Base-by-base conservation (phyloP, 495 filamentous ascomycete genomes). In the Paragyromitra xinjiangensis region DNA sequence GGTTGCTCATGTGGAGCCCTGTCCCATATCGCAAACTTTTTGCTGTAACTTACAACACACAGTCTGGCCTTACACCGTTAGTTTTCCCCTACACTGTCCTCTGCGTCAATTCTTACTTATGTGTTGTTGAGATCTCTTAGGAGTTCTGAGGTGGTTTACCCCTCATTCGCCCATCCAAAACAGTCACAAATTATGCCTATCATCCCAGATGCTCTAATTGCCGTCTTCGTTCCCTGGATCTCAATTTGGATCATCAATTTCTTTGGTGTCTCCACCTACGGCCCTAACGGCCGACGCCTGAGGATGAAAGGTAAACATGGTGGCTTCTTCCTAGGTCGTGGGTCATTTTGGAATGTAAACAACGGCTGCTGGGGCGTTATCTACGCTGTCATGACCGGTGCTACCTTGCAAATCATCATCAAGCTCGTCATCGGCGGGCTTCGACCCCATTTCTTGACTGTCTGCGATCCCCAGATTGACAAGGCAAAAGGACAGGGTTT, bases 131-230 rank as follows among this genome's bases (percentile, higher is more conserved):
- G 44, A 51, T 14, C 37, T 2, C 16, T 12, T n/a, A 80, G 77
- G 16, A 55, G 24, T 50, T 70, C 78, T 71, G 85, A 89, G 73
- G 82, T 91, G 14, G 86, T 91, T 53, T 88, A 88, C 74, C 89
- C 89, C 0, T 78, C 89, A 65, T 88, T 91, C 75, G 88, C 89
- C 62, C 89, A 90, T 77, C 90, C 90, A 0, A 79, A 87, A 64
- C 86, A 88, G 75, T 88, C 87, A 50, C 88, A 91, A 81, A 88
- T 91, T 76, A 82, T 92, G 9, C 88, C 90, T 26, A 91, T 90
- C 78, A 87, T 86, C 82, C 81, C 84, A 0, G 87, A 89, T 7
- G 90, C 88, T 4, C 81, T 91, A 44, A 81, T 92, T 5, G 85
- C 85, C 6, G 78, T 85, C 26, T 71, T 91, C 1, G 81, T 90